Conservation (phyloP, 2,329 filamentous ascomycete genomes). For the Calonectria ilicicola region DNA sequence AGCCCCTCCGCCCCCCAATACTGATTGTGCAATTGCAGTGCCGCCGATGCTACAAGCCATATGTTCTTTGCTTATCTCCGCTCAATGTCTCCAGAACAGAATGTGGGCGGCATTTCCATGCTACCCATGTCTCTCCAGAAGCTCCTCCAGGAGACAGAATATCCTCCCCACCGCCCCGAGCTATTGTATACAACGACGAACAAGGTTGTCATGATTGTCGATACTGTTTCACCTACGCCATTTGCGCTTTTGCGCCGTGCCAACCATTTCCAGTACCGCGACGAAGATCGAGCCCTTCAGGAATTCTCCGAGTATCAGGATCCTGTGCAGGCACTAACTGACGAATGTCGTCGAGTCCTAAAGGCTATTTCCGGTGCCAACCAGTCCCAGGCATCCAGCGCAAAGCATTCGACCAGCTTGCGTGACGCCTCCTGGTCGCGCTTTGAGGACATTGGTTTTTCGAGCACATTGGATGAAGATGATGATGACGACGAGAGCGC, state of each 20-base stretch:
- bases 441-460: conserved; percentile 95
- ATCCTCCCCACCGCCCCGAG: conserved; percentile 83
- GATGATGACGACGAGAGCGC: conserved; percentile 72
- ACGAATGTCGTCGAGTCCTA: conserved; percentile 93
- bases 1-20: conserved; percentile 16
- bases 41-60: conserved; percentile 95
- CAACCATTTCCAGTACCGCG: conserved; percentile 95
- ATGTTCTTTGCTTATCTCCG: conserved; percentile 97
- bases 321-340: conserved; percentile 86
- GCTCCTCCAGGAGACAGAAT: conserved; percentile 91
- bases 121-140: conserved; percentile 93
- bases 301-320: conserved; percentile 91
- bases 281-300: conserved; percentile 86
- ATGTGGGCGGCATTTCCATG: conserved; percentile 82
- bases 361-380: conserved; percentile 90
- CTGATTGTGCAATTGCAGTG: conserved; percentile 62
- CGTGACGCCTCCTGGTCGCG: conserved; percentile 95
- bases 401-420: conserved; percentile 78
- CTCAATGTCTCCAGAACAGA: conserved; percentile 85
- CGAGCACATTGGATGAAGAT: conserved; percentile 78
- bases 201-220: conserved; percentile 96
- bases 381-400: conserved; percentile 80
- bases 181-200: conserved; percentile 85
- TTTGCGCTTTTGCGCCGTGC: conserved; percentile 91
- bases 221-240: conserved; percentile 92